Evolutionary conservation across 768 basidiomycete species (phyloP).

Genomic region (Termitomyces sp.): DNA sequence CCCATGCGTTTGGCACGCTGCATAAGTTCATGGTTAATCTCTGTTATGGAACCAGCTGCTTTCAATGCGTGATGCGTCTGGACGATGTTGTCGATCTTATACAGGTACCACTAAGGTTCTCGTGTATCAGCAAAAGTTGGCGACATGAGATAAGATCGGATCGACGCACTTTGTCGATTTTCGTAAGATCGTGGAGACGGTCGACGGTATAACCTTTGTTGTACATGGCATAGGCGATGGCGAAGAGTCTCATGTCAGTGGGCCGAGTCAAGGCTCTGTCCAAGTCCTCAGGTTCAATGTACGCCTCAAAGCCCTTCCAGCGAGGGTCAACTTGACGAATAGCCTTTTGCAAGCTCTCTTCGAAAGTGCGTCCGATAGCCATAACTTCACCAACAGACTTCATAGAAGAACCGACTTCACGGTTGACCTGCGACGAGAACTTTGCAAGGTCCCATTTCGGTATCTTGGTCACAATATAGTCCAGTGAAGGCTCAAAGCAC

Average conservation of each 20-base stretch:
- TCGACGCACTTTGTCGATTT: conserved; percentile 84
- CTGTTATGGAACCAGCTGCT: conserved; percentile 61
- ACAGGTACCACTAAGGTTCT: conserved; percentile 80
- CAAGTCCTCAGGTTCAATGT: conserved; percentile 81
- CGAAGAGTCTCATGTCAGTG: conserved; percentile 95
- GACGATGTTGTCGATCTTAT: conserved; percentile 99
- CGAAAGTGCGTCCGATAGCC: conserved; percentile 99
- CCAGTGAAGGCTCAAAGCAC: conserved; percentile 97
- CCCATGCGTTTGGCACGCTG: conserved; percentile 88
- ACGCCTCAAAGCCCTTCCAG: conserved; percentile 97
- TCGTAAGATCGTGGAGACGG: conserved; percentile 86
- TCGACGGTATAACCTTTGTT: conserved; percentile 89
- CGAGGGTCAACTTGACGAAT: conserved; percentile 96
- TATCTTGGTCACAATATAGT: conserved; percentile 99
- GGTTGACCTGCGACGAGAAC: conserved; percentile 90
- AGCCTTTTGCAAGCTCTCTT: conserved; percentile 97
- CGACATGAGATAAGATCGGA: neutral
- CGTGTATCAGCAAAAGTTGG: neutral
- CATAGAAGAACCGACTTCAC: conserved; percentile 96
- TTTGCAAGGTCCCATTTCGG: conserved; percentile 99
- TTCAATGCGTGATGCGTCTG: conserved; percentile 76
- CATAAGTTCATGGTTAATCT: conserved; percentile 74
- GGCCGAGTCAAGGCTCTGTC: conserved; percentile 76
- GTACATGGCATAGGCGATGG: conserved; percentile 97
- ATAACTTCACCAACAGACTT: conserved; percentile 99